Base-by-base conservation (phyloP, 331 rosid species). In the Quercus phellos region DNA sequence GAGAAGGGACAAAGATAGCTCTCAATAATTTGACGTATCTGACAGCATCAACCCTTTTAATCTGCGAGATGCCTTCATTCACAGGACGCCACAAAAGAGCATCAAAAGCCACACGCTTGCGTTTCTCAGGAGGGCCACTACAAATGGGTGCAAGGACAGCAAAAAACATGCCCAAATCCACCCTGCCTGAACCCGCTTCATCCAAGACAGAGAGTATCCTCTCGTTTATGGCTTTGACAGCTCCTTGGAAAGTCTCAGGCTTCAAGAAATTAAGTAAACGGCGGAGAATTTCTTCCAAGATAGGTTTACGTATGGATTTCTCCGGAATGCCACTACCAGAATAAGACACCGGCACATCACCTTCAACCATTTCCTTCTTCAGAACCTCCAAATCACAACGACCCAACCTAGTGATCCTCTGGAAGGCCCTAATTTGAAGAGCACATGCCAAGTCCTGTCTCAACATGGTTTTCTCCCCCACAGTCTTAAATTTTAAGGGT, bases 61-160 rank as follows among this genome's bases (percentile, higher is more conserved):
- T 70, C 75, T 73, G 81, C 18, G 89, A 78, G 58, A 85, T 85
- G 18, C 81, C 85, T 78, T 85, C 91, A 69, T 88, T 85, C 85
- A 80, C 81, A 24, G 91, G 91, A 78, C 91, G 91, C 91, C 91
- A 88, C 71, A 88, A 32, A 68, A 88, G 91, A 29, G 91, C 89
- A 76, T 88, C 91, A 22, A 88, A 88, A 56, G 89, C 91, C 32
- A 85, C 38, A 76, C 86, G 79, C 74, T 85, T 88, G 8, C 91
- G 91, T 77, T 87, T 88, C 18, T 88, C 91, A 0, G 79, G 70
- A 56, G 89, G 84, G 77, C 91, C 91, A 1, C 87, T 76, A 55
- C 91, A 88, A 73, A 88, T 85, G 69, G 91, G 91, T 60, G 91
- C 91, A 55, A 88, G 89, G 38, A 85, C 30, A n/a, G 91, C 91